These are phyloP conservation scores for Populus tomentosa DNA, from an alignment of 441 rosid species.

Conservation along the genomic window DNA sequence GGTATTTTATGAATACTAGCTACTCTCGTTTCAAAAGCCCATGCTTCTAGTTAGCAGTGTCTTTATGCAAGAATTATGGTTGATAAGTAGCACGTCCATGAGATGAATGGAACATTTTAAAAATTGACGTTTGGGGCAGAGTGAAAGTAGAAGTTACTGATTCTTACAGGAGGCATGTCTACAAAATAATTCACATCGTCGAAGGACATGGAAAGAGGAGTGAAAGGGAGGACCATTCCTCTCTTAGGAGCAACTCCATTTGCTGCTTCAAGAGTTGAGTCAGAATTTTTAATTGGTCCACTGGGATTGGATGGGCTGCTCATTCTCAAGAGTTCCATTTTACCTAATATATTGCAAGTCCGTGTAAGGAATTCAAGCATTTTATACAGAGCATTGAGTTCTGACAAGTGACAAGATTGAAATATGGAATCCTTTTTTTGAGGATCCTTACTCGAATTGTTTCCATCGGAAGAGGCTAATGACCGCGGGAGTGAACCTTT, in stretches of 20 bases:
- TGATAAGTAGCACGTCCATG: not conserved
- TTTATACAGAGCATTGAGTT: not conserved
- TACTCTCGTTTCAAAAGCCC: no score
- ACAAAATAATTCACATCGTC: slow-evolving; percentile 70
- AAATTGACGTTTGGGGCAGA: not conserved
- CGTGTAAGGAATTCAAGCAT: slow-evolving; percentile 1
- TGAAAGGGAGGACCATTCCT: slow-evolving; percentile 96
- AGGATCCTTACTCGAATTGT: slow-evolving; percentile 38
- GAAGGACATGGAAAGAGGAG: slow-evolving; percentile 86
- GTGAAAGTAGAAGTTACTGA: not conserved
- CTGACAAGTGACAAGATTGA: not conserved
- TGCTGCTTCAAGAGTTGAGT: slow-evolving; percentile 20
- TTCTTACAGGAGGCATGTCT: slow-evolving; percentile 84
- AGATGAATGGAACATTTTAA: not conserved
- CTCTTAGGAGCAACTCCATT: slow-evolving; percentile 44
- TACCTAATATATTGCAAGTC: slow-evolving; percentile 33
- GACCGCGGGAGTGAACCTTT: slow-evolving; percentile 14
- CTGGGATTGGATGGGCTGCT: slow-evolving; percentile 29
- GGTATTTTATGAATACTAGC: no score
- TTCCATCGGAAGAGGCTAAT: slow-evolving; percentile 36
- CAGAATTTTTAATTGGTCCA: slow-evolving; percentile 26
- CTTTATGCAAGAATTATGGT: not conserved
- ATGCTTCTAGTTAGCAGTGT: no score
- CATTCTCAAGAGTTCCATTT: slow-evolving; percentile 49
- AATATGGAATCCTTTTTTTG: not conserved